Conservation (phyloP, 331 rosid species). For the Phaseolus coccineus region DNA sequence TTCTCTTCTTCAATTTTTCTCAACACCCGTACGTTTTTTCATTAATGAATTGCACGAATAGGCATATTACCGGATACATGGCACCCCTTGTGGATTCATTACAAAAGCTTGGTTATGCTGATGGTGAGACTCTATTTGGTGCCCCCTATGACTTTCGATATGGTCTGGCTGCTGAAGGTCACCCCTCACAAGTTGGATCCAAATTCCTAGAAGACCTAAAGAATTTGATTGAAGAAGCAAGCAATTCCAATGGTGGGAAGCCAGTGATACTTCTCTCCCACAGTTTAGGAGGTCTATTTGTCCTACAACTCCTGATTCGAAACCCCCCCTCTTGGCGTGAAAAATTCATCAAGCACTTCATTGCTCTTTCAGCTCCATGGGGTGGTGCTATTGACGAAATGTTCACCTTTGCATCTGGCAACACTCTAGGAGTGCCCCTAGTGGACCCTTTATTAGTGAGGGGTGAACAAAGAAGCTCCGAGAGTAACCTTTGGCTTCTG, state of each 20-base stretch:
- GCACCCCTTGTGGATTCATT: conserved; percentile 68
- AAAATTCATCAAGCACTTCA: conserved; percentile 68
- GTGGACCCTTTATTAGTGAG: conserved; percentile 81
- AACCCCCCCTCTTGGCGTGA: conserved; percentile 70
- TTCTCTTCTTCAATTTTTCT: neutral
- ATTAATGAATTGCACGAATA: conserved; percentile 29
- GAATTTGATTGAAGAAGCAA: conserved; percentile 69
- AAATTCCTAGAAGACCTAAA: conserved; percentile 76
- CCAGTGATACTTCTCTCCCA: conserved; percentile 80
- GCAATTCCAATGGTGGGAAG: conserved; percentile 71
- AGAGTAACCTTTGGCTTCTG: conserved; percentile 87
- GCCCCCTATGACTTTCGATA: conserved; percentile 95
- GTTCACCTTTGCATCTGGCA: conserved; percentile 87
- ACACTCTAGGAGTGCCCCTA: conserved; percentile 77
- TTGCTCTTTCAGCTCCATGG: conserved; percentile 88
- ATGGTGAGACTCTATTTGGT: conserved; percentile 76
- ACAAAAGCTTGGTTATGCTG: conserved; percentile 65
- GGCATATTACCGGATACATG: conserved; percentile 77
- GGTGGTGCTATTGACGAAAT: conserved; percentile 79
- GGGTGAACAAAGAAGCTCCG: conserved; percentile 82
- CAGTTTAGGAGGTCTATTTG: conserved; percentile 84
- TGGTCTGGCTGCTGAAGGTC: conserved; percentile 82
- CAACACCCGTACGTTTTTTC: neutral
- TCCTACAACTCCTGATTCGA: conserved; percentile 71
- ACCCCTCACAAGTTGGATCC: conserved; percentile 71